phyloP scores from a whole-genome alignment of 768 basidiomycete species.

The Sistotremastrum suecicum region DNA sequence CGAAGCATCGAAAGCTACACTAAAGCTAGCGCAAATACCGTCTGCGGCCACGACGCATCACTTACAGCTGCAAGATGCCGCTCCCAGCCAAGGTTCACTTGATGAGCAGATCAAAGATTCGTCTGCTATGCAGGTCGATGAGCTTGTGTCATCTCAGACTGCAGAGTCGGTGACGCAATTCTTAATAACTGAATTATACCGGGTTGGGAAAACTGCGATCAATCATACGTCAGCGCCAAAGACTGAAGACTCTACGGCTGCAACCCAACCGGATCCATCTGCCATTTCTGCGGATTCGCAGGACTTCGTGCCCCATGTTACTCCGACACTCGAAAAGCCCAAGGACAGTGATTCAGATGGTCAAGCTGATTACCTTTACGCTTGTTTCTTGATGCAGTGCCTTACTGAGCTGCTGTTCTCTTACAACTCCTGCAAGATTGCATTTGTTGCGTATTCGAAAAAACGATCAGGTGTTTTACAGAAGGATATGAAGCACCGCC shows the following conservation, averaged over 20 bases:
- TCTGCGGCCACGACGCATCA: constrained; percentile 9
- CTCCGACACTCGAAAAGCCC: too few relatives aligned
- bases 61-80: constrained; percentile 8
- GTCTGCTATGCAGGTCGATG: constrained; percentile 14
- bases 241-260: constrained; percentile 8
- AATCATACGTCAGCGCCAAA: constrained; percentile 14
- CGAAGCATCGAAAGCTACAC: constrained; percentile 38
- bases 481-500: constrained; percentile 57
- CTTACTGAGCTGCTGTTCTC: constrained; percentile 88
- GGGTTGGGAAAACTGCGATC: constrained; percentile 33
- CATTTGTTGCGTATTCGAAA: constrained; percentile 62
- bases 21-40: background rate
- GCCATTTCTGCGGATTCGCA: constrained; percentile 3
- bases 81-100: too few relatives aligned
- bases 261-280: constrained; percentile 7
- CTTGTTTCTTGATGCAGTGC: constrained; percentile 81
- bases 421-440: constrained; percentile 80
- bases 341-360: constrained; percentile 3
- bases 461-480: constrained; percentile 39
- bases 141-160: constrained; percentile 23
- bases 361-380: constrained; percentile 32
- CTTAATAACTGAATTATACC: constrained; percentile 58
- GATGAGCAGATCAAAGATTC: background rate
- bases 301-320: background rate
- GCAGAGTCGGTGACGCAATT: constrained; percentile 53